A percentile compares a stretch with the other conserved stretches of the same genome.
These are phyloP conservation scores for Coniochaeta hoffmannii DNA, from an alignment of 2,329 filamentous ascomycete species.

Conservation along the genomic window DNA sequence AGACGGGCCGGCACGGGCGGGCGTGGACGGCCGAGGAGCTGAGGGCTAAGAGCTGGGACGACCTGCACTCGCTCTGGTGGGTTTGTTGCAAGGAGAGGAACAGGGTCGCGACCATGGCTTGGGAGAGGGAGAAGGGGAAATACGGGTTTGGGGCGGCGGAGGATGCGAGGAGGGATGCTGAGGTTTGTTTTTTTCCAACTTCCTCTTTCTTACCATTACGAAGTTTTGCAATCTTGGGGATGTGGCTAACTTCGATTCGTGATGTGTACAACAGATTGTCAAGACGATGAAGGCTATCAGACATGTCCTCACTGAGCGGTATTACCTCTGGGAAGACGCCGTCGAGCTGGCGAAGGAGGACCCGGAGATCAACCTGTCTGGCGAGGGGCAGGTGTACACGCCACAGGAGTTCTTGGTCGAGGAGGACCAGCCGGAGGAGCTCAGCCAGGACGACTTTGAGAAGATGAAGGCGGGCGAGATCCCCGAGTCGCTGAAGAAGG, in stretches of 20 bases:
- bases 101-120: conserved; percentile 68
- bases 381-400: conserved; percentile 33
- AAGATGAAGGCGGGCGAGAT: background rate
- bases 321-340: conserved; percentile 80
- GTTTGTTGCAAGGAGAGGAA: conserved; percentile 88
- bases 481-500: background rate
- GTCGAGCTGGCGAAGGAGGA: conserved; percentile 57
- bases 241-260: background rate
- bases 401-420: conserved; percentile 31
- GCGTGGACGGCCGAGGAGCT: conserved; percentile 82
- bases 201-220: background rate
- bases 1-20: conserved; percentile 67
- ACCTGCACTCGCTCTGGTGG: conserved; percentile 91
- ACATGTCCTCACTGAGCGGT: conserved; percentile 78
- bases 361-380: conserved; percentile 55
- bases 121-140: conserved; percentile 60
- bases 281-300: conserved; percentile 77
- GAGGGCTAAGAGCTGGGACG: conserved; percentile 84
- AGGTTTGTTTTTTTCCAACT: conserved; percentile 41
- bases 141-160: conserved; percentile 70
- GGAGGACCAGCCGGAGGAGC: conserved; percentile 10
- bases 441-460: conserved; percentile 4
- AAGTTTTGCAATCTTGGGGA: conserved; percentile 10
- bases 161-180: conserved; percentile 51
- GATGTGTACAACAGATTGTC: conserved; percentile 50